Evolutionary conservation across 345 rosid genomes (phyloP).

Genomic region (Clarkia xantiana): DNA sequence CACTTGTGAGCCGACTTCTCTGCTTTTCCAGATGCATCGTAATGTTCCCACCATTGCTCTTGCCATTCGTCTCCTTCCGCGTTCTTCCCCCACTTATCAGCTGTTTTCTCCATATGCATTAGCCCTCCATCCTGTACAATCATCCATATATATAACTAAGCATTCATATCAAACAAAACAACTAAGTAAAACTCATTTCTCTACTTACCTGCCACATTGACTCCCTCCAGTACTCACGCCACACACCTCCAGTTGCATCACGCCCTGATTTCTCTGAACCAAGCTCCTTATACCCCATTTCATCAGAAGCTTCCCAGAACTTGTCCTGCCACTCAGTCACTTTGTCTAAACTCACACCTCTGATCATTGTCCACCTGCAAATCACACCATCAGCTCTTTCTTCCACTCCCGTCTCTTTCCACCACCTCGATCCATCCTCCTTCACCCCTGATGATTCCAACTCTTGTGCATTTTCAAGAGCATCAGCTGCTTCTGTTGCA

Average conservation of each 20-base stretch:
- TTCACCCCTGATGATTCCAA: conserved; percentile 31
- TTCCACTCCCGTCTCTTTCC: conserved; percentile 81
- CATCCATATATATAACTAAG: no score
- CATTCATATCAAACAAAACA: no score
- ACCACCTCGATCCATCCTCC: conserved; percentile 63
- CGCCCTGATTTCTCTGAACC: conserved; percentile 96
- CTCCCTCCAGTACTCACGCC: conserved; percentile 91
- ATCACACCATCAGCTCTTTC: conserved; percentile 63
- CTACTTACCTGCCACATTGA: conserved; percentile 81
- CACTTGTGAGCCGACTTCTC: conserved; percentile 97
- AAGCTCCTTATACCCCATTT: conserved; percentile 78
- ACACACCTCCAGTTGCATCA: conserved; percentile 63
- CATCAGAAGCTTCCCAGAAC: conserved; percentile 96
- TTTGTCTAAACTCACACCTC: conserved; percentile 70
- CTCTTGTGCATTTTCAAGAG: conserved; percentile 39
- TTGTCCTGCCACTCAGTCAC: conserved; percentile 90
- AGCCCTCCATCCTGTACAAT: conserved; percentile 43
- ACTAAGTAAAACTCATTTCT: no score
- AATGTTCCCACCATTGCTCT: conserved; percentile 94
- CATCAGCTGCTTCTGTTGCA: conserved; percentile 72
- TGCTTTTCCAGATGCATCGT: conserved; percentile 63
- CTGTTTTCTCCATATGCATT: conserved; percentile 76
- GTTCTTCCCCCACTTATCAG: conserved; percentile 96
- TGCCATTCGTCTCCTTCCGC: conserved; percentile 80
- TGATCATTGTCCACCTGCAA: conserved; percentile 82